These are phyloP conservation scores for Ulmus americana DNA, from an alignment of 331 rosid genomes.

Conservation along the genomic window DNA sequence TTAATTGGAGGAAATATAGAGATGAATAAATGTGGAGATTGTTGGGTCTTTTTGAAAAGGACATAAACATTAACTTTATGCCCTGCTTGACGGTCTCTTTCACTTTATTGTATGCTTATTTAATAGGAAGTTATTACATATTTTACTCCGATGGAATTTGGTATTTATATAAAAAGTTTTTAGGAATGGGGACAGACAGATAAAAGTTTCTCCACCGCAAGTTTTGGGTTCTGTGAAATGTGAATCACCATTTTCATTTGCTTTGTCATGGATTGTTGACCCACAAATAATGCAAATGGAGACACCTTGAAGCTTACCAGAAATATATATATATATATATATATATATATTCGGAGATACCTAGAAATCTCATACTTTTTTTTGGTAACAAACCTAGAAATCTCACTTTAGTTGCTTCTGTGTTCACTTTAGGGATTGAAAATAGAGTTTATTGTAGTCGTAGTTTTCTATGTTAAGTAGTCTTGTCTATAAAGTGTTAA, in stretches of 20 bases:
- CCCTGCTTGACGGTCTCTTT: constrained; percentile 5
- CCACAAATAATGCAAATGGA: neutral
- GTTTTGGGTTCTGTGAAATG: neutral
- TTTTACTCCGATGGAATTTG: constrained; percentile 11
- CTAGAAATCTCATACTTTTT: too few species aligned
- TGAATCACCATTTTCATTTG: neutral
- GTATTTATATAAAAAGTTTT: neutral
- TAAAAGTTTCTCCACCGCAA: constrained; percentile 10
- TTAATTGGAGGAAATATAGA: too few species aligned
- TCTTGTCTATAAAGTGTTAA: too few species aligned
- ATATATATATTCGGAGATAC: too few species aligned
- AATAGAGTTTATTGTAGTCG: too few species aligned
- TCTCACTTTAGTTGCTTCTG: too few species aligned
- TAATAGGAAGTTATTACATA: constrained; percentile 14
- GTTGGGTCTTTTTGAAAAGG: constrained; percentile 15
- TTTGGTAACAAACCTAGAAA: too few species aligned
- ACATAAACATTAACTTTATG: constrained; percentile 22
- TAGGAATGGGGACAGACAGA: constrained; percentile 18
- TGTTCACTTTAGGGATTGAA: too few species aligned
- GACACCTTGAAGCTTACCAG: too few species aligned
- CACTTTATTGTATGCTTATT: constrained; percentile 3
- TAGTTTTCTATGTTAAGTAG: too few species aligned
- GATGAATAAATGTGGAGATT: constrained; percentile 26
- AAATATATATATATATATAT: too few species aligned
- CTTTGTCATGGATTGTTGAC: neutral